Conservation (phyloP, 225 moss, liverwort and hornwort species). For the Thuidium tamariscinum region DNA sequence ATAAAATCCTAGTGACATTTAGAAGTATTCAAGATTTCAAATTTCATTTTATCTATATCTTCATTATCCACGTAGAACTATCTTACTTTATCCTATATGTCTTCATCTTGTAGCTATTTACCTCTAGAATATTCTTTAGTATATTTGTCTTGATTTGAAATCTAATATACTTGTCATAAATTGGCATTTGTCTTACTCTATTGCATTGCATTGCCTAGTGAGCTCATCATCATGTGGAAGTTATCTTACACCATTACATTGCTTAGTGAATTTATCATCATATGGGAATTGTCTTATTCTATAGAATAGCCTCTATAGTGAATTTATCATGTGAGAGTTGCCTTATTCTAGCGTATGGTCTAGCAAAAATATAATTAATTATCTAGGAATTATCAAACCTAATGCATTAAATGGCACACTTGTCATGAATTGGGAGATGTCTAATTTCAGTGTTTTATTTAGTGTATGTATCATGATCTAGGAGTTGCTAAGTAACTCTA, state of each 20-base stretch:
- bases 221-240: not conserved
- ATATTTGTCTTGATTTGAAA: not conserved
- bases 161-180: not conserved
- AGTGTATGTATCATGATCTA: rapidly evolving
- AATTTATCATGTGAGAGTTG: too few species aligned
- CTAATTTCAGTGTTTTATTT: not conserved
- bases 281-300: not conserved
- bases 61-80: not conserved
- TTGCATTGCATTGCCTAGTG: not conserved
- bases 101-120: not conserved
- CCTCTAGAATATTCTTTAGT: not conserved
- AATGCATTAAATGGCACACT: not conserved
- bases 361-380: rapidly evolving
- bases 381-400: not conserved
- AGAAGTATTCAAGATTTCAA: not conserved
- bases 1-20: not conserved
- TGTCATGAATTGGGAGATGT: not conserved
- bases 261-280: not conserved
- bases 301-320: too few species aligned
- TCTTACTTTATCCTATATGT: too few species aligned
- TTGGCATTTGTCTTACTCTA: not conserved
- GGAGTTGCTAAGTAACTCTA: not conserved
- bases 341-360: not conserved
- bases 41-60: not conserved
- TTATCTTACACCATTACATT: not conserved